Evolutionary conservation across 805 yeast genomes (phyloP).

Genomic region (Starmerella asiatica): DNA sequence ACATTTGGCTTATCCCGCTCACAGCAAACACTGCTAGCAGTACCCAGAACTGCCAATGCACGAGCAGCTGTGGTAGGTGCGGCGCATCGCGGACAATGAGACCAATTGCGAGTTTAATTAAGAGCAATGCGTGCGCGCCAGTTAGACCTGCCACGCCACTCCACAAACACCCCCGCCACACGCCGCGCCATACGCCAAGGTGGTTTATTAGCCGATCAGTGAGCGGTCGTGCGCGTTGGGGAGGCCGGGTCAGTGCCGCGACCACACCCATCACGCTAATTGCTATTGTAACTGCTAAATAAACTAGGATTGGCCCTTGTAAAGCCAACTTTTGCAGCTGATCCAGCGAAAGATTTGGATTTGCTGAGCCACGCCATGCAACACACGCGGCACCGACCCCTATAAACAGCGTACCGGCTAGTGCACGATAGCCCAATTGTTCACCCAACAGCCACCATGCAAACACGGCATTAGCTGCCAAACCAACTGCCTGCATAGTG

Average conservation of each 20-base stretch:
- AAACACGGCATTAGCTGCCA: slow-evolving; percentile 72
- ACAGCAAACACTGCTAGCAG: slow-evolving; percentile 34
- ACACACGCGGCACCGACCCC: slow-evolving; percentile 63
- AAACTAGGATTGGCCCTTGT: slow-evolving; percentile 39
- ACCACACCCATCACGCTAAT: slow-evolving; percentile 25
- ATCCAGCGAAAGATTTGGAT: slow-evolving; percentile 39
- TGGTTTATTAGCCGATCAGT: neutral
- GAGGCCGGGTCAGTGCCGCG: neutral
- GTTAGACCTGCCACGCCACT: slow-evolving; percentile 63
- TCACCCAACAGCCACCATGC: slow-evolving; percentile 58
- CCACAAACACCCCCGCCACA: slow-evolving; percentile 38
- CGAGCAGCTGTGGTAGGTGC: slow-evolving; percentile 28
- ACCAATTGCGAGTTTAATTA: slow-evolving; percentile 77
- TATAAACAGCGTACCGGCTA: slow-evolving; percentile 53
- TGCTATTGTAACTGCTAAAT: slow-evolving; percentile 36
- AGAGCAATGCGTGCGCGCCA: slow-evolving; percentile 71
- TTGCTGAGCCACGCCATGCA: slow-evolving; percentile 56
- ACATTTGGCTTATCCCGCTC: slow-evolving; percentile 59
- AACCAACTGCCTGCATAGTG: slow-evolving; percentile 74
- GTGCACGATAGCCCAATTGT: slow-evolving; percentile 43
- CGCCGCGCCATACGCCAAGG: neutral
- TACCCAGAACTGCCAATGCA: slow-evolving; percentile 34
- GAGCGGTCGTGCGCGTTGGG: neutral
- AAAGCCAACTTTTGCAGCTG: slow-evolving; percentile 34
- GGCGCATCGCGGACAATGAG: slow-evolving; percentile 38